phyloP scores from a whole-genome alignment of 257 asterid genomes.

The Verbena officinalis region DNA sequence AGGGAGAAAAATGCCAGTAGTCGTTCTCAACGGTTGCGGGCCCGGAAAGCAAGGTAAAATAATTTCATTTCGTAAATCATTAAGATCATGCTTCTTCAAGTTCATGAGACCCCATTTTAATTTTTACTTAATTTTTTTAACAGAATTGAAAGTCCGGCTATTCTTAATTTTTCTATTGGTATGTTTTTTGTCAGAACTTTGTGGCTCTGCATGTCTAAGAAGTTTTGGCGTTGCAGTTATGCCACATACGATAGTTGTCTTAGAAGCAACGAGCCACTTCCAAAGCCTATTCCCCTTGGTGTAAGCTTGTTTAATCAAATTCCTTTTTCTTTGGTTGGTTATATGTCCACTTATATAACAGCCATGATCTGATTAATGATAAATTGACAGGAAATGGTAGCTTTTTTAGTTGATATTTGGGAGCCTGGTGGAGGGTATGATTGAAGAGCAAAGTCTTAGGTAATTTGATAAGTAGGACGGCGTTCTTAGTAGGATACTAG shows the following conservation, averaged over 20 bases:
- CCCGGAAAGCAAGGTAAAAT: slow-evolving; percentile 59
- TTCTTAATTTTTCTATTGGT: neutral
- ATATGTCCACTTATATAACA: neutral
- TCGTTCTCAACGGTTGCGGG: slow-evolving; percentile 37
- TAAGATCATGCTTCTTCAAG: neutral
- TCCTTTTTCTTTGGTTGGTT: neutral
- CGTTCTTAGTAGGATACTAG: no score
- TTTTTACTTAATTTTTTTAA: neutral
- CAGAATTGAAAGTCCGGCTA: neutral
- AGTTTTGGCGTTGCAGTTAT: slow-evolving; percentile 52
- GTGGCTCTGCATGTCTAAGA: slow-evolving; percentile 36
- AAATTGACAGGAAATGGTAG: slow-evolving; percentile 48
- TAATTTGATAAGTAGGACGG: no score
- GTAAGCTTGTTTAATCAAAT: slow-evolving; percentile 39
- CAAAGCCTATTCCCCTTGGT: slow-evolving; percentile 58
- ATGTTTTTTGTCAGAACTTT: slow-evolving; percentile 33
- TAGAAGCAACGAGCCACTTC: slow-evolving; percentile 53
- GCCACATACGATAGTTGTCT: slow-evolving; percentile 56
- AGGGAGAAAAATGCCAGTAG: slow-evolving; percentile 42
- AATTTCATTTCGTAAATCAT: neutral
- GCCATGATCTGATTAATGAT: slow-evolving; percentile 15
- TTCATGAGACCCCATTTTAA: neutral
- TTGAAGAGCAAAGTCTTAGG: slow-evolving; percentile 9
- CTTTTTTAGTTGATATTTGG: slow-evolving; percentile 44
- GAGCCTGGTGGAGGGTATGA: slow-evolving; percentile 45